Conservation (phyloP, 352 stramenopile genomes). For the Phytophthora tentaculata region DNA sequence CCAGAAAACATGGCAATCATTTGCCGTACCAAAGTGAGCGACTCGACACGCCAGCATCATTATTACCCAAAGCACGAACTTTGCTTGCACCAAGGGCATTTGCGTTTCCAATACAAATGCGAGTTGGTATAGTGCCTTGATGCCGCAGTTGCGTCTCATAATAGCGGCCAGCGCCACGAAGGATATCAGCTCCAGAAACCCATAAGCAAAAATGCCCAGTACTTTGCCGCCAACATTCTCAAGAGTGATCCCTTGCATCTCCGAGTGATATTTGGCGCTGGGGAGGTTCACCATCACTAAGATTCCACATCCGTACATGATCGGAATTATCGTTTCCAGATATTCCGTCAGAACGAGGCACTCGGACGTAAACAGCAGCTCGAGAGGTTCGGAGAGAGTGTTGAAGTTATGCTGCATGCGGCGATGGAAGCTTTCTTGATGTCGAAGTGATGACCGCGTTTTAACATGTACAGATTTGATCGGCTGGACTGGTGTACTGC, state of each 20-base stretch:
- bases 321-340: constrained; percentile 33
- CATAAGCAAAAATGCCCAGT: background rate
- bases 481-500: background rate
- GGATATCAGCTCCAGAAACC: background rate
- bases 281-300: constrained; percentile 11
- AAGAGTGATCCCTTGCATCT: constrained; percentile 13
- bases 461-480: background rate
- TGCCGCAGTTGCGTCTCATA: constrained; percentile 12
- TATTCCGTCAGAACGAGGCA: constrained; percentile 41
- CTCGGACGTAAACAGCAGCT: constrained; percentile 31
- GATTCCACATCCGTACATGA: constrained; percentile 21
- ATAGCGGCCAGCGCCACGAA: constrained; percentile 6
- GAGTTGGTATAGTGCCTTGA: constrained; percentile 22
- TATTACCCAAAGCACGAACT: constrained; percentile 19
- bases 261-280: constrained; percentile 33
- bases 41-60: constrained; percentile 13
- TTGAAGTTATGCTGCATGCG: background rate
- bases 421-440: background rate
- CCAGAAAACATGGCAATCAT: no score
- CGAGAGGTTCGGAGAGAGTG: background rate
- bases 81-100: background rate
- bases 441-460: background rate
- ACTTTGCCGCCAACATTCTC: constrained; percentile 1
- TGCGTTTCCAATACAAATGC: constrained; percentile 40
- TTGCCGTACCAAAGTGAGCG: constrained; percentile 18